A percentile compares a stretch with the other conserved stretches of the same genome.
Conservation (phyloP, 2,329 filamentous ascomycete species). For the Tolypocladium sp. region DNA sequence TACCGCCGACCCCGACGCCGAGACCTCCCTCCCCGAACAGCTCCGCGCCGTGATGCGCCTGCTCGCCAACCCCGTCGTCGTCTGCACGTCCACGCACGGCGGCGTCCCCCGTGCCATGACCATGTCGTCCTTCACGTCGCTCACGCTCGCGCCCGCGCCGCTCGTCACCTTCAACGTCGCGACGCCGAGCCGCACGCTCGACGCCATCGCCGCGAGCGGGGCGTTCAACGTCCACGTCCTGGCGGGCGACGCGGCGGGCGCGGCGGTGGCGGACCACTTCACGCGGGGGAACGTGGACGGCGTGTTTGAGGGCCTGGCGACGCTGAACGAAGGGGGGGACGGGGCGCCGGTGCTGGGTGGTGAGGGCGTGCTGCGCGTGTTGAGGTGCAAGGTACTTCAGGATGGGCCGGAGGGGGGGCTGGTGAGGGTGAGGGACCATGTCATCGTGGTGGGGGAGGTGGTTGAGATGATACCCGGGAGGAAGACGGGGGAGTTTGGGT, state of each 20-base stretch:
- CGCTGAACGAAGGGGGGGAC: slow-evolving; percentile 8
- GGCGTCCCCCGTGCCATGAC: slow-evolving; percentile 41
- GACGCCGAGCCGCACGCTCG: slow-evolving; percentile 44
- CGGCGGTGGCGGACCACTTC: slow-evolving; percentile 41
- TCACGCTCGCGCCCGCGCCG: slow-evolving; percentile 41
- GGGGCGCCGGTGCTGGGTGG: slow-evolving; percentile 35
- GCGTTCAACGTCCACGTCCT: slow-evolving; percentile 49
- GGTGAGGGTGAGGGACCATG: slow-evolving; percentile 40
- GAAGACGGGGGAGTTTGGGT: slow-evolving; percentile 27
- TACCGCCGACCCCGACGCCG: slow-evolving; percentile 22
- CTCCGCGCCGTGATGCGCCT: slow-evolving; percentile 45
- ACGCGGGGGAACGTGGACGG: slow-evolving; percentile 36
- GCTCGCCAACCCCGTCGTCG: slow-evolving; percentile 44
- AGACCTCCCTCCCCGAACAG: slow-evolving; percentile 31
- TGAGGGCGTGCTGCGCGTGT: slow-evolving; percentile 42
- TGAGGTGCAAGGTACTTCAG: slow-evolving; percentile 31
- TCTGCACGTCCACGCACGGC: slow-evolving; percentile 37
- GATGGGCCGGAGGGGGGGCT: slow-evolving; percentile 30
- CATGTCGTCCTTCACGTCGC: slow-evolving; percentile 50
- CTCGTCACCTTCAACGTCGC: slow-evolving; percentile 49
- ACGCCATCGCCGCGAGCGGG: slow-evolving; percentile 34
- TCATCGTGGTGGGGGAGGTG: slow-evolving; percentile 43
- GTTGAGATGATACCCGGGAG: slow-evolving; percentile 29
- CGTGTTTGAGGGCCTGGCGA: slow-evolving; percentile 27
- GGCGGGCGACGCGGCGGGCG: slow-evolving; percentile 35